Conservation (phyloP, 257 asterid species). For the Cruciata laevipes region DNA sequence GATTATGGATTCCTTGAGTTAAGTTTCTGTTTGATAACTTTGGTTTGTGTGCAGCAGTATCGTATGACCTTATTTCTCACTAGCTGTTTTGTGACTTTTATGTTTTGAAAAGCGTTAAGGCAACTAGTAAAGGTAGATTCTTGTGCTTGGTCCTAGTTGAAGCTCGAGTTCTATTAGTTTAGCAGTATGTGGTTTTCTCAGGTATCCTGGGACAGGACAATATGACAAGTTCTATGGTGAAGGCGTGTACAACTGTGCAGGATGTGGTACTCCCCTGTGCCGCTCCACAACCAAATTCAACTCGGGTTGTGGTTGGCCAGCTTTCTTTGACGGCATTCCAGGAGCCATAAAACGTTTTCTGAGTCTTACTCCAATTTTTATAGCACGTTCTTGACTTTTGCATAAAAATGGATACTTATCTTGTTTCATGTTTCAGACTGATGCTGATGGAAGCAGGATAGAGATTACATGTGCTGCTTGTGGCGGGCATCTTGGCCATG, state of each 20-base stretch:
- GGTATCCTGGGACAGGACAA: constrained; percentile 82
- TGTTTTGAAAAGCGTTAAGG: neutral
- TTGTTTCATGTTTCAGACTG: constrained; percentile 43
- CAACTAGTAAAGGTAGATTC: neutral
- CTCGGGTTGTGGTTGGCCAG: constrained; percentile 98
- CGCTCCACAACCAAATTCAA: constrained; percentile 71
- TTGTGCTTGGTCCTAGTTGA: neutral
- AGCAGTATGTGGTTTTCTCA: constrained; percentile 18
- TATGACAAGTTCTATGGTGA: constrained; percentile 66
- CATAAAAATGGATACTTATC: neutral
- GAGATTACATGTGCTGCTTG: constrained; percentile 93
- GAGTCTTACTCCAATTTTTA: too few relatives aligned
- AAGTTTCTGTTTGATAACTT: neutral
- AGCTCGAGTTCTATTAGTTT: too few relatives aligned
- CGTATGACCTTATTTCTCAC: neutral
- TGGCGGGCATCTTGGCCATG: constrained; percentile 97
- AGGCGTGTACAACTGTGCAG: constrained; percentile 73
- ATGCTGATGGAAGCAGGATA: constrained; percentile 69
- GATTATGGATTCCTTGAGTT: neutral
- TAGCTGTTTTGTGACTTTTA: neutral
- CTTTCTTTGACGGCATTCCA: constrained; percentile 84
- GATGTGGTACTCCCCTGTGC: constrained; percentile 84
- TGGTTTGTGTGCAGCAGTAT: neutral
- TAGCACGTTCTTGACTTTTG: neutral
- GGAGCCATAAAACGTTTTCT: constrained; percentile 78